Evolutionary conservation across 2,329 filamentous ascomycete genomes (phyloP).

Genomic region (Aspergillus clavatus): DNA sequence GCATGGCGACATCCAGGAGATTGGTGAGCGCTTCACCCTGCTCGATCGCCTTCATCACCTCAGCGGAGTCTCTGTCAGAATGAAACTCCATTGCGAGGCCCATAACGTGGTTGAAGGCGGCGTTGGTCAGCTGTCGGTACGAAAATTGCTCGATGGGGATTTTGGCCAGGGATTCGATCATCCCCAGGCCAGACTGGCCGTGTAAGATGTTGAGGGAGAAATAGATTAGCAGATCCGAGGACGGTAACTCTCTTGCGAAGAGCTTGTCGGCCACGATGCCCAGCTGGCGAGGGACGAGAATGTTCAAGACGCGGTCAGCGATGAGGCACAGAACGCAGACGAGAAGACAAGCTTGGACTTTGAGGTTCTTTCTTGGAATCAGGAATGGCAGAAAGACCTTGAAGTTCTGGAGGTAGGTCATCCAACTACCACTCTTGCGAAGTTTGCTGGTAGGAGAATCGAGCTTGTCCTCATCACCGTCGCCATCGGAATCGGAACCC

Average conservation of each 20-base stretch:
- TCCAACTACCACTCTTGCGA: too few relatives aligned
- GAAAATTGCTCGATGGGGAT: slow-evolving; percentile 92
- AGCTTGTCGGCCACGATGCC: slow-evolving; percentile 70
- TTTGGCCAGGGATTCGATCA: slow-evolving; percentile 77
- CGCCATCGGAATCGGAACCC: too few relatives aligned
- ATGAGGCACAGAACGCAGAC: slow-evolving; percentile 74
- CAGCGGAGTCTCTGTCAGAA: slow-evolving; percentile 47
- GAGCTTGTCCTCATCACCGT: too few relatives aligned
- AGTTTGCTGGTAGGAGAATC: too few relatives aligned
- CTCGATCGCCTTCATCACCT: slow-evolving; percentile 48
- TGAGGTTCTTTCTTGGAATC: too few relatives aligned
- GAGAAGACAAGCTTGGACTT: too few relatives aligned
- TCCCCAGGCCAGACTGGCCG: slow-evolving; percentile 77
- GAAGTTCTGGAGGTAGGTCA: too few relatives aligned
- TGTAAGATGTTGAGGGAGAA: slow-evolving; percentile 73
- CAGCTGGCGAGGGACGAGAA: slow-evolving; percentile 73
- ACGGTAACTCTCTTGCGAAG: slow-evolving; percentile 57
- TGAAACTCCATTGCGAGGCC: slow-evolving; percentile 64
- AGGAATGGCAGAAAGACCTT: too few relatives aligned
- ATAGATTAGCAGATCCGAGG: slow-evolving; percentile 66
- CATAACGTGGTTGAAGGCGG: slow-evolving; percentile 92
- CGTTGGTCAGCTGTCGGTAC: slow-evolving; percentile 81
- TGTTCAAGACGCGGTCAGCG: slow-evolving; percentile 73
- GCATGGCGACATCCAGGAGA: slow-evolving; percentile 60
- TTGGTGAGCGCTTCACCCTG: slow-evolving; percentile 48